These are phyloP conservation scores for Alternaria longipes DNA, from an alignment of 2,329 filamentous ascomycete genomes.

Conservation along the genomic window DNA sequence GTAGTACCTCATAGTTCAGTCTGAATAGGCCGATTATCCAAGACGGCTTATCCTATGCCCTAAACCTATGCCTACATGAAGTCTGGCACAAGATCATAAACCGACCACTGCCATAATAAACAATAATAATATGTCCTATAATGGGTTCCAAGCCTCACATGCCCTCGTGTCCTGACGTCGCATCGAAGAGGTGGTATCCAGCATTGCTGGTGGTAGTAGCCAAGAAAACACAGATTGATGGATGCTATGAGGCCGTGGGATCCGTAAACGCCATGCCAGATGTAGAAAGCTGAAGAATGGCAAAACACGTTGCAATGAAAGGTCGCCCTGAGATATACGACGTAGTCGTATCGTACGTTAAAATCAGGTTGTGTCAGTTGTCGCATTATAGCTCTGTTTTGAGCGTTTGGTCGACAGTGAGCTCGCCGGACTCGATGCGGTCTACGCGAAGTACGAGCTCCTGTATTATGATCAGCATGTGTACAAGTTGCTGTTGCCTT, in stretches of 20 bases:
- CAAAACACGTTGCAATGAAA: not conserved
- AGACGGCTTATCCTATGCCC: not conserved
- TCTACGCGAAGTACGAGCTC: conserved; percentile 55
- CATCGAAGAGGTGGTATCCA: conserved; percentile 18
- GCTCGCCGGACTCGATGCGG: conserved; percentile 52
- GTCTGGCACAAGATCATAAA: not conserved
- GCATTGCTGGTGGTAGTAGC: not conserved
- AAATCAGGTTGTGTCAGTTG: not conserved
- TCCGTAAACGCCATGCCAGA: conserved; percentile 1
- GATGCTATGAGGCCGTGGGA: not conserved
- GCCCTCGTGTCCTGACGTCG: conserved; percentile 7
- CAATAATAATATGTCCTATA: conserved; percentile 29
- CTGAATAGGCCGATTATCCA: not conserved
- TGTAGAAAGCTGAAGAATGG: not conserved
- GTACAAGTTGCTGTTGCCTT: not conserved
- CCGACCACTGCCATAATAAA: conserved; percentile 12
- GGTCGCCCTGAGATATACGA: not conserved
- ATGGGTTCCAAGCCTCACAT: not conserved
- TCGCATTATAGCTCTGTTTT: conserved; percentile 41
- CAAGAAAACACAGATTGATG: not conserved
- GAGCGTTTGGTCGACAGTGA: conserved; percentile 46
- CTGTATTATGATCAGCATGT: conserved; percentile 34
- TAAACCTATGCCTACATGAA: not conserved
- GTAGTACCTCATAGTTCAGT: conserved; percentile 3
- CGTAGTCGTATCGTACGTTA: not conserved